Conservation (phyloP, 2,329 filamentous ascomycete genomes). For the Fusarium marasasianum region DNA sequence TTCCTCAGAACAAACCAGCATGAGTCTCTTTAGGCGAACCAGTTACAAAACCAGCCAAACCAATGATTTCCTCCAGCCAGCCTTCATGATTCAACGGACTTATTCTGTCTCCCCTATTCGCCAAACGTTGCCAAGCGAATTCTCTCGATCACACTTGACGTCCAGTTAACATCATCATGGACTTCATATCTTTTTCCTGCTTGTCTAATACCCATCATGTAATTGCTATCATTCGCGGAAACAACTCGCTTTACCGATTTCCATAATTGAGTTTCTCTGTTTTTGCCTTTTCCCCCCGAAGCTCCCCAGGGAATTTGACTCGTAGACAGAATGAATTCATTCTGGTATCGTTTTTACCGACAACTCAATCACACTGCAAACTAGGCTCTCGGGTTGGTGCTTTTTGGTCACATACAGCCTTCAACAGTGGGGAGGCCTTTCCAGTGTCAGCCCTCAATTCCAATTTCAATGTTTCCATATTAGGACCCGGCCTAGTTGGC, state of each 20-base stretch:
- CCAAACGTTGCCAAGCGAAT: constrained; percentile 22
- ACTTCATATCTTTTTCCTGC: constrained; percentile 7
- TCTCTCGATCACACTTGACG: constrained; percentile 22
- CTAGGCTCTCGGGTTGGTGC: not conserved
- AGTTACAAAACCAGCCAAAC: constrained; percentile 2
- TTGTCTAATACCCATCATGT: constrained; percentile 5
- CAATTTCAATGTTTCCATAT: constrained; percentile 34
- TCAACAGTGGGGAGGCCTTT: constrained; percentile 22
- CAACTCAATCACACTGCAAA: constrained; percentile 18
- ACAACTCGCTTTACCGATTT: constrained; percentile 17
- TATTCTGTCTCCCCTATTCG: constrained; percentile 34
- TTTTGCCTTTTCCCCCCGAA: not conserved
- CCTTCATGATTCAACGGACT: constrained; percentile 26
- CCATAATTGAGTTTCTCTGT: constrained; percentile 11
- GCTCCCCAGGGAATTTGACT: not conserved
- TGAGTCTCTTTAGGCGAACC: not conserved
- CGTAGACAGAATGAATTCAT: constrained; percentile 1
- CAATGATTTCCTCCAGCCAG: constrained; percentile 1
- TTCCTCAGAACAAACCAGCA: not conserved
- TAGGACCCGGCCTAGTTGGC: constrained; percentile 35
- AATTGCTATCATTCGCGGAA: constrained; percentile 23
- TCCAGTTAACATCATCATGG: constrained; percentile 41
- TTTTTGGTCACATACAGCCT: constrained; percentile 5
- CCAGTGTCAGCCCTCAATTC: constrained; percentile 38
- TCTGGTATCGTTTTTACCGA: constrained; percentile 23